Evolutionary conservation across 345 rosid species (phyloP), one percentile per base, ranked within the genome.

Genomic region (Hypericum perforatum): DNA sequence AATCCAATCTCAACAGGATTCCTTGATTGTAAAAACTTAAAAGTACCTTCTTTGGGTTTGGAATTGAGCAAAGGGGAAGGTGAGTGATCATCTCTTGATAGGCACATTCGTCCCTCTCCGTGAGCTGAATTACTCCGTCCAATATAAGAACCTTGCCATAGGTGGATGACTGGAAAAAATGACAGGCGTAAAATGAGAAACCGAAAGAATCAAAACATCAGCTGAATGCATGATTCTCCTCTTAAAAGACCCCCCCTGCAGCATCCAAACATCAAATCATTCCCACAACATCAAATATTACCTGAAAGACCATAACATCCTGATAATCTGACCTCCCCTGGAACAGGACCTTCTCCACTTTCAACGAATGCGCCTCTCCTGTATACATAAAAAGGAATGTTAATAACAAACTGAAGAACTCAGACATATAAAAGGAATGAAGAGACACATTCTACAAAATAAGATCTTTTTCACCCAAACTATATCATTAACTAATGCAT

Each of bases 21-120:
- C 16, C 13, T 8, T 13, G 16, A 22, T 12, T n/a, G 16, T 12
- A 46, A 14, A 6, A 6, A 9, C 0, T 6, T 7, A 6, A 12
- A 11, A 11, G 16, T 16, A 89, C 97, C 95, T 84, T 90, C 66
- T 86, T 85, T 0, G 96, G 96, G 68, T 78, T 85, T 13, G 86
- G 63, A 61, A 91, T 87, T 14, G 96, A 87, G 76, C 95, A 87
- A 41, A 91, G 82, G 0, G 96, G 96, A 63, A 91, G 96, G 61
- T 91, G 98, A 70, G 90, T 76, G 46, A 91, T 91, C 98, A 91
- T 91, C 78, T 91, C 98, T 57, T 91, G 98, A 64, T 91, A 91
- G 6, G 98, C 96, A 73, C 96, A 91, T 70, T 91, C 96, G 63
- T 91, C 98, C 65, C 96, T 81, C 73, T 91, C 94, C 0, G 98